Conservation (phyloP, 768 basidiomycete species). For the Auricularia auricula-judae region DNA sequence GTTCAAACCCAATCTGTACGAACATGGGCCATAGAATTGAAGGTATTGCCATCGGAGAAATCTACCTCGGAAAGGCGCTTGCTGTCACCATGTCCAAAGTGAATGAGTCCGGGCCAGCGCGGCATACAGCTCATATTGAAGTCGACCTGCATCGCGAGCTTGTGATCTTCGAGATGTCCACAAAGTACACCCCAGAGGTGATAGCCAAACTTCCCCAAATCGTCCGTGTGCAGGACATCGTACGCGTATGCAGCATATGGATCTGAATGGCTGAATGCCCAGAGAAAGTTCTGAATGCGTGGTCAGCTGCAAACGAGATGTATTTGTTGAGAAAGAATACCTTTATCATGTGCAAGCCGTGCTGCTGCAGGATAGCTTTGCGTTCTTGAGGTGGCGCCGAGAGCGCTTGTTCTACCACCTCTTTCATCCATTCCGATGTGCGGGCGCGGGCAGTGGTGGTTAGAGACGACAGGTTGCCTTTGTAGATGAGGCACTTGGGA, state of each 20-base stretch:
- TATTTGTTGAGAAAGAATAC: conserved; percentile 5
- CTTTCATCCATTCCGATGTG: conserved; percentile 13
- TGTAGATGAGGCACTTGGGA: conserved; percentile 18
- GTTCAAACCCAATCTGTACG: not conserved
- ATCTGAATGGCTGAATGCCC: conserved; percentile 17
- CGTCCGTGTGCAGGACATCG: conserved; percentile 19
- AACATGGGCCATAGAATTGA: conserved; percentile 16
- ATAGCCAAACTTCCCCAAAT: conserved; percentile 19
- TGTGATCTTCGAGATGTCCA: conserved; percentile 8
- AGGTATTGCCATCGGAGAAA: conserved; percentile 19
- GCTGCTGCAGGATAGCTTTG: conserved; percentile 13
- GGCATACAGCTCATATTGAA: conserved; percentile 17
- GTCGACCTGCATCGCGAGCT: not conserved
- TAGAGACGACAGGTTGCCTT: conserved; percentile 14
- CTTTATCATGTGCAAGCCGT: conserved; percentile 15
- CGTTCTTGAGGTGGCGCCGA: conserved; percentile 5
- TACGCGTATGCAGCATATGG: conserved; percentile 16
- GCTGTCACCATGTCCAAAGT: conserved; percentile 15
- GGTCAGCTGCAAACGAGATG: not conserved
- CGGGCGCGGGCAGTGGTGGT: conserved; percentile 7
- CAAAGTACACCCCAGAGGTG: conserved; percentile 12
- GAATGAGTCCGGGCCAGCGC: conserved; percentile 16
- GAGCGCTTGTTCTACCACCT: conserved; percentile 9
- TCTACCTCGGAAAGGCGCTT: not conserved
- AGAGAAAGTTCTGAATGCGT: conserved; percentile 16